Base-by-base conservation (phyloP, 768 basidiomycete genomes). In the Phanerochaete carnosa region DNA sequence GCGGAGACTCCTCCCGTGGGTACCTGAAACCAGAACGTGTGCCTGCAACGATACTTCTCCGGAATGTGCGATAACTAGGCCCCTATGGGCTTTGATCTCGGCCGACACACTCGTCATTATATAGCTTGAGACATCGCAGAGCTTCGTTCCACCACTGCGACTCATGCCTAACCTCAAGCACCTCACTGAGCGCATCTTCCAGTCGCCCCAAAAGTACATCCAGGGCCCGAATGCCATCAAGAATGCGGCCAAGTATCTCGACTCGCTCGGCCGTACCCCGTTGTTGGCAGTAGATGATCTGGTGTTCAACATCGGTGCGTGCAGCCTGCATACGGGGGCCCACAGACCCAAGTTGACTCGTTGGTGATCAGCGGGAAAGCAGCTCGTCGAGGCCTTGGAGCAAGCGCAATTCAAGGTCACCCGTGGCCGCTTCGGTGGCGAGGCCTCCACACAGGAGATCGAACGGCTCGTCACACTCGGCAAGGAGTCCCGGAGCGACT, bases 171-270 rank as follows among this genome's bases (percentile, higher is more conserved):
- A 66, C 55, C 65, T 60, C 52, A 64, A 66, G 23, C 59, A 65
- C 22, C 62, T 70, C 63, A 69, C 69, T 1, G 71, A 72, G 49
- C 56, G 67, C 28, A 59, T 70, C 59, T 72, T 72, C 64, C 71
- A 72, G 62, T 72, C 71, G 5, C 71, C 71, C 2, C 70, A 68
- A 28, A 72, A 72, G 64, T 72, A 72, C 66, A 72, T 72, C 32
- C 71, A 72, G 59, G 71, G 71, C 13, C 71, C 71, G 1, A 65
- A 68, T 46, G 71, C 71, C 39, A 69, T 72, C 59, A 68, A 70
- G 28, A 70, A 72, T 45, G 71, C 70, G 1, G 65, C 68, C 0
- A 65, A 68, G 45, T 72, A 72, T 55, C 66, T 72, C 28, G 60
- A 62, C 3, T 37, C 61, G 5, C 58, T 70, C 43, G 71, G 71